Base-by-base conservation (phyloP, 1,284 basidiomycete genomes). In the Boletus semigastroideus region DNA sequence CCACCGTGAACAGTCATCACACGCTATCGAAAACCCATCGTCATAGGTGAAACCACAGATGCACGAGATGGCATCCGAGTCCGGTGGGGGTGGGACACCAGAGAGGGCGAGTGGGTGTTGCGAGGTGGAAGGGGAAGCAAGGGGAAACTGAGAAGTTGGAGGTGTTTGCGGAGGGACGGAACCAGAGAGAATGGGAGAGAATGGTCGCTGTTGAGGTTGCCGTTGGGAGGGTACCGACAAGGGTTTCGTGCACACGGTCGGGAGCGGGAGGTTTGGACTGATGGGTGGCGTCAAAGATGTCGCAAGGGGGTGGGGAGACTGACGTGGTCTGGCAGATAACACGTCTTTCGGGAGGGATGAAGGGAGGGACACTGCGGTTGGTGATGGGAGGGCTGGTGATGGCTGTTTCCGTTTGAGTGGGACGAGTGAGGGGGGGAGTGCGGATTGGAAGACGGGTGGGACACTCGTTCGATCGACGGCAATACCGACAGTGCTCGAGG, bases 1-100 rank as follows among this genome's bases (percentile, higher is more conserved):
- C 94, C 94, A 97, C 17, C 90, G 82, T 22, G 82, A 81, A 69
- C 95, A 98, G 48, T 78, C 73, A 68, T 97, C 95, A 71, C 94
- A 98, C 25, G 91, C 92, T 53, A 97, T 93, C 16, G 88, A 91
- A 72, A 93, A 94, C 16, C 94, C 94, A 67, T 95, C 93, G 72
- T 95, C 94, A 61, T 86, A 80, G 40, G 81, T 74, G 56, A 75
- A 77, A 5, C 81, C 83, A 63, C 91, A 93, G 47, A 92, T 88
- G 65, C 92, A 93, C 42, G 74, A 72, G 51, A 87, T 85, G 44
- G 74, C 70, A 28, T 79, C 78, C 34, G 69, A 62, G 56, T 77
- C 76, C 25, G 69, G 57, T 28, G 64, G 59, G n/a, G 61, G 62
- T 38, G 57, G 55, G 12, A 31, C 49, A 19, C 58, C 53, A 1